phyloP scores from a whole-genome alignment of 2,329 filamentous ascomycete species.

The Knoxdaviesia capensis region DNA sequence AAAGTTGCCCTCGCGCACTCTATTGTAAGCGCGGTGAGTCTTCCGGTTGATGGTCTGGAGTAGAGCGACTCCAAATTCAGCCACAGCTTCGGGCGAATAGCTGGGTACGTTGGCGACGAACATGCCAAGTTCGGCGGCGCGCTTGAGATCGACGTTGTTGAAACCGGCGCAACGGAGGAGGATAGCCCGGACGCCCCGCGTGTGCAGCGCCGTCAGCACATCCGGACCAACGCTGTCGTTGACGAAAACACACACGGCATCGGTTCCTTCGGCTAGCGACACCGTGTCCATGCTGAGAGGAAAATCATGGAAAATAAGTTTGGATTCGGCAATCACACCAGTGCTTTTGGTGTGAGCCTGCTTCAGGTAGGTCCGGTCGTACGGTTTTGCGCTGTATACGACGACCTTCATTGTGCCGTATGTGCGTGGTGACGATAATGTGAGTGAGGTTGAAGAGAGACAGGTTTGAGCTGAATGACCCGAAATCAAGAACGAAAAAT shows the following conservation, averaged over 20 bases:
- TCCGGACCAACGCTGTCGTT: conserved; percentile 35
- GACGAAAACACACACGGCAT: conserved; percentile 48
- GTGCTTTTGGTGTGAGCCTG: conserved; percentile 16
- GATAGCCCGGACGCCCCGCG: conserved; percentile 31
- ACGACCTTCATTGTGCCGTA: conserved; percentile 29
- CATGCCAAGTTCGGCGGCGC: conserved; percentile 31
- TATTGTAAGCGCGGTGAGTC: conserved; percentile 47
- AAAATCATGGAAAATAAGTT: conserved; percentile 37
- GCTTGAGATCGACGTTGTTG: conserved; percentile 43
- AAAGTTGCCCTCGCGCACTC: conserved; percentile 50
- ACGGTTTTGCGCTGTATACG: conserved; percentile 44
- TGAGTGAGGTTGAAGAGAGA: background rate
- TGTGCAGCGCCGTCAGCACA: conserved; percentile 29
- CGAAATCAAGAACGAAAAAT: too few species aligned
- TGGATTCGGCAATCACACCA: conserved; percentile 16
- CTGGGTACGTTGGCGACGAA: conserved; percentile 46
- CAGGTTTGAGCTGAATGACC: too few species aligned
- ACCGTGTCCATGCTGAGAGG: conserved; percentile 34
- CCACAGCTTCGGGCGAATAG: conserved; percentile 49
- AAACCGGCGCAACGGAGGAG: conserved; percentile 48
- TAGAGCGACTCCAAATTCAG: conserved; percentile 48
- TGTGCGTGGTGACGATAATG: background rate
- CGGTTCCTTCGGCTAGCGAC: conserved; percentile 26
- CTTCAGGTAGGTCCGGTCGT: conserved; percentile 35
- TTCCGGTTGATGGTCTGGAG: conserved; percentile 48